These are phyloP conservation scores for Candida qinlingensis DNA, from an alignment of 805 yeast species.

Conservation along the genomic window DNA sequence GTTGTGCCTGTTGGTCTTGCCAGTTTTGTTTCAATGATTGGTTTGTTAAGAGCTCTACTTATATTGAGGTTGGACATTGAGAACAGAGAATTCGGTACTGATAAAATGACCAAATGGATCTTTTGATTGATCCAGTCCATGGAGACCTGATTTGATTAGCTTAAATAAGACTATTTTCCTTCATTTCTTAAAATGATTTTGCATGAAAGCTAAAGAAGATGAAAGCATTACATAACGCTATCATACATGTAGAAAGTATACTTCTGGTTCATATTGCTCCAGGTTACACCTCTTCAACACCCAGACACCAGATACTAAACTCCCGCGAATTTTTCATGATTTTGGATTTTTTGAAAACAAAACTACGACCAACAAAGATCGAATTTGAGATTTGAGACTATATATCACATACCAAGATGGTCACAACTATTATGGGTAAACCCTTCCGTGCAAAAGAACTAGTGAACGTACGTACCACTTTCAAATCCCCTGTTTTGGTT, in stretches of 20 bases:
- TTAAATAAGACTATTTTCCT: too few relatives aligned
- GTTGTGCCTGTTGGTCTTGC: constrained; percentile 98
- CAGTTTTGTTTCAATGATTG: constrained; percentile 87
- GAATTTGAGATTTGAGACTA: too few relatives aligned
- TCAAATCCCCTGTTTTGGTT: too few relatives aligned
- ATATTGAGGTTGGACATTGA: constrained; percentile 64
- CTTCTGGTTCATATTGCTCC: too few relatives aligned
- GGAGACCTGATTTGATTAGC: too few relatives aligned
- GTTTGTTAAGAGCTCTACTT: constrained; percentile 66
- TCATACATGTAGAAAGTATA: too few relatives aligned
- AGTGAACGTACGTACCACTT: constrained; percentile 14
- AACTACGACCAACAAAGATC: background rate
- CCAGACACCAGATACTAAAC: background rate
- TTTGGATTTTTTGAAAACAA: background rate
- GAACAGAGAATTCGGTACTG: constrained; percentile 13
- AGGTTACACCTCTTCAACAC: background rate
- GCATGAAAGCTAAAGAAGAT: background rate
- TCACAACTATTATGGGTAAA: constrained; percentile 25
- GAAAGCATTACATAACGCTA: too few relatives aligned
- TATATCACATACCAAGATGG: constrained; percentile 13
- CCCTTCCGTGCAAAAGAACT: constrained; percentile 26
- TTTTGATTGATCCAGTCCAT: background rate
- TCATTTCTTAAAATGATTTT: too few relatives aligned
- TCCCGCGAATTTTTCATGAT: background rate
- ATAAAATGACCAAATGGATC: constrained; percentile 5